Conservation (phyloP, 1,284 basidiomycete genomes). For the Marasmius sp. region DNA sequence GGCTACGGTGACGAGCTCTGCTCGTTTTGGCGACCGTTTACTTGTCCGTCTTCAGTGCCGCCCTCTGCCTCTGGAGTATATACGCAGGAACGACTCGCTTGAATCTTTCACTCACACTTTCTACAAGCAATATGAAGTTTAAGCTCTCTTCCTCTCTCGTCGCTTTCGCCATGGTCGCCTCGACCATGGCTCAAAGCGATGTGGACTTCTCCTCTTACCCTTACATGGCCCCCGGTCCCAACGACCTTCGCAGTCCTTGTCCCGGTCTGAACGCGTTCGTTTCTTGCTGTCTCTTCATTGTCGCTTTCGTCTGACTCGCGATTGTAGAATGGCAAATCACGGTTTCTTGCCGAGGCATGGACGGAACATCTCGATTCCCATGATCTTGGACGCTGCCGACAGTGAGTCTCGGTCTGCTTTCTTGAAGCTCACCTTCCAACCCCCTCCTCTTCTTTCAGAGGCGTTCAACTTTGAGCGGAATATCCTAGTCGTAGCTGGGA, state of each 20-base stretch:
- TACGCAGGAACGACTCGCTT: too few relatives aligned
- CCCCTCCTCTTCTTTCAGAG: not conserved
- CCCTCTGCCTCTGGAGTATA: too few relatives aligned
- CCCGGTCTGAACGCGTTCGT: slow-evolving; percentile 21
- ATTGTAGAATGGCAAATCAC: slow-evolving; percentile 19
- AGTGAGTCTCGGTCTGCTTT: slow-evolving; percentile 1
- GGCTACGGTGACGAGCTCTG: too few relatives aligned
- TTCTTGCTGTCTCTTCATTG: not conserved
- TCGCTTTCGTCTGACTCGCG: not conserved
- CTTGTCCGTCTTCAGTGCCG: too few relatives aligned
- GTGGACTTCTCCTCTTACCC: not conserved
- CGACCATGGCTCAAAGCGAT: not conserved
- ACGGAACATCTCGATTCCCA: slow-evolving; percentile 15
- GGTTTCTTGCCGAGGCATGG: slow-evolving; percentile 20
- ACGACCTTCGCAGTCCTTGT: slow-evolving; percentile 18
- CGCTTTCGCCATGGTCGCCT: not conserved
- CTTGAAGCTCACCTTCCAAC: not conserved
- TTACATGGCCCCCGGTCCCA: slow-evolving; percentile 8
- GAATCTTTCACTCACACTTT: too few relatives aligned
- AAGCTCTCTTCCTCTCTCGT: not conserved
- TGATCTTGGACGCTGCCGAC: slow-evolving; percentile 11
- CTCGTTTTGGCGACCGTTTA: too few relatives aligned
- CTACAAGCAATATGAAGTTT: too few relatives aligned
- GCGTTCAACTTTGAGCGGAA: slow-evolving; percentile 2
- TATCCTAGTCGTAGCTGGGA: slow-evolving; percentile 11